phyloP scores from a whole-genome alignment of 2,329 filamentous ascomycete species.

The Coleophoma eucalyptorum region DNA sequence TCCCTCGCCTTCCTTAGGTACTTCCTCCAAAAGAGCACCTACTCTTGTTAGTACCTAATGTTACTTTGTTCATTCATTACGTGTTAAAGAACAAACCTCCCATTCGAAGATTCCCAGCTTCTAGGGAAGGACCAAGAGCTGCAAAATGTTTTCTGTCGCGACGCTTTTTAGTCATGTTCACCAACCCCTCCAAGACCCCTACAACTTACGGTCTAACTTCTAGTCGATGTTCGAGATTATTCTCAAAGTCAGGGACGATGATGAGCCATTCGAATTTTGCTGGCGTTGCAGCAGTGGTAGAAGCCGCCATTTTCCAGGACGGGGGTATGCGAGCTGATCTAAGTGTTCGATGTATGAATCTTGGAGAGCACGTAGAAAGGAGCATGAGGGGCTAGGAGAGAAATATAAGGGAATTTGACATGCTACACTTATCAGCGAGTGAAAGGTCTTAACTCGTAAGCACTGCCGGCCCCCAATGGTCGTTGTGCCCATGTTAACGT shows the following conservation, averaged over 20 bases:
- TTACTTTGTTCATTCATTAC: neutral
- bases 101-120: neutral
- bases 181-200: neutral
- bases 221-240: conserved; percentile 52
- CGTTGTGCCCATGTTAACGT: too few species aligned
- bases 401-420: too few species aligned
- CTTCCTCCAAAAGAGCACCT: conserved; percentile 63
- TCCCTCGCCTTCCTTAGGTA: conserved; percentile 55
- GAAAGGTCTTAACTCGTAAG: too few species aligned
- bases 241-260: conserved; percentile 61
- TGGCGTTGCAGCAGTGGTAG: neutral
- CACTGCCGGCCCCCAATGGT: too few species aligned
- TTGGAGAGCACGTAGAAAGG: neutral
- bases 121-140: neutral
- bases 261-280: conserved; percentile 59
- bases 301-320: neutral
- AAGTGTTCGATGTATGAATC: neutral
- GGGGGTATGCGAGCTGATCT: neutral
- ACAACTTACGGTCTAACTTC: conserved; percentile 48
- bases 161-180: neutral
- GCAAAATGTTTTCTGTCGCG: neutral
- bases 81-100: conserved; percentile 38
- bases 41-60: conserved; percentile 3
- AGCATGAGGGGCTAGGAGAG: too few species aligned
- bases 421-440: too few species aligned